Evolutionary conservation across 495 filamentous ascomycete species (phyloP), one percentile per base, ranked within the genome.

Genomic region (Thermothielavioides terrestris): DNA sequence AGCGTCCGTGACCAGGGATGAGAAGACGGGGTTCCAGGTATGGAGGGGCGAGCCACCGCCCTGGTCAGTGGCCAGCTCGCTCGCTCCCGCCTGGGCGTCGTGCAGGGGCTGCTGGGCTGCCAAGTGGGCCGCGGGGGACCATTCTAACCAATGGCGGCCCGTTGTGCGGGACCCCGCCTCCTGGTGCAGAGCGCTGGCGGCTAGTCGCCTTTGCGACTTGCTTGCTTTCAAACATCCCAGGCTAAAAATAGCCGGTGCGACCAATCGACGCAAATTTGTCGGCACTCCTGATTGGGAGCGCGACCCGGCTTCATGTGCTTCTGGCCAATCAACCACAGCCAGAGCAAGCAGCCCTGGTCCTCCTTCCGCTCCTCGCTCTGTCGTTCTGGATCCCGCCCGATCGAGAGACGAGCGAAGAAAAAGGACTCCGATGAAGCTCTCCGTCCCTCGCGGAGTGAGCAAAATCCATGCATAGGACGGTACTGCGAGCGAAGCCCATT

Each of bases 211-310:
- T 57, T 43, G 46, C 48, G 44, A 54, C 42, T 37, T 53, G 58
- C 53, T 55, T 59, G 61, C 58, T 50, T 52, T 61, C 58, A 62
- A 57, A 61, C 54, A 64, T 52, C 55, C 50, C 56, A 56, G 23
- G 39, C 58, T 64, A 64, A 51, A 52, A 64, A 64, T 64, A 64
- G 61, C 32, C 23, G 26, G 58, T 59, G 59, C 49, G 37, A 62
- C 61, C 28, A 18, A 36, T 26, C 30, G 53, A 56, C 26, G 50
- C 55, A 53, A 55, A 61, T 53, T 60, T 61, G 53, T 36, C 46
- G 27, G 44, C 51, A 46, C 34, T 30, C 21, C 34, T 61, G 50
- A 57, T 64, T 64, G 61, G 58, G 35, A 21, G 25, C 25, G 7
- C 40, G 12, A 8, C 35, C 25, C 38, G 32, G 43, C 22, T 47